phyloP scores from a whole-genome alignment of 2,329 filamentous ascomycete species.

The Clonostachys chloroleuca region DNA sequence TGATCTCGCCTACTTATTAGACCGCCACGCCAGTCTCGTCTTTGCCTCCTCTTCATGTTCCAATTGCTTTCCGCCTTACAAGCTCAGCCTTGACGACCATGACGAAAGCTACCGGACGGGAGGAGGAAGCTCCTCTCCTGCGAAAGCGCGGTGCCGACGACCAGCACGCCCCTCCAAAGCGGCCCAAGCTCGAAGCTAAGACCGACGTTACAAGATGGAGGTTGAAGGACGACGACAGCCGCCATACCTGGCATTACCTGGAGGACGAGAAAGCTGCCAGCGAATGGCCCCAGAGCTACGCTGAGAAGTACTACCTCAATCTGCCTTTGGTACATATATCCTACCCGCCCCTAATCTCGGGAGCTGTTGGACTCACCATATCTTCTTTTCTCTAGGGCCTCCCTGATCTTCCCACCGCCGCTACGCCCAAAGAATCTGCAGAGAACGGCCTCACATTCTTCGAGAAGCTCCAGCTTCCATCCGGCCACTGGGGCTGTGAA shows the following conservation, averaged over 20 bases:
- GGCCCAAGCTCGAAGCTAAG: slow-evolving; percentile 43
- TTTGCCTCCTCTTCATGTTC: too few species aligned
- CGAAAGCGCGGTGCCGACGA: slow-evolving; percentile 33
- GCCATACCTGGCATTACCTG: slow-evolving; percentile 94
- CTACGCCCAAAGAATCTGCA: slow-evolving; percentile 71
- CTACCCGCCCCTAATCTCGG: too few species aligned
- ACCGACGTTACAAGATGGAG: slow-evolving; percentile 86
- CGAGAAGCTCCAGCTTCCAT: slow-evolving; percentile 79
- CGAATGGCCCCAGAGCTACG: slow-evolving; percentile 78
- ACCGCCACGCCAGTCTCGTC: too few species aligned
- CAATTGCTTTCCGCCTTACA: too few species aligned
- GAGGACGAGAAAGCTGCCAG: slow-evolving; percentile 65
- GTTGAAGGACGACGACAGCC: slow-evolving; percentile 73
- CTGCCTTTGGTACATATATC: slow-evolving; percentile 61
- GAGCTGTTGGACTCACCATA: slow-evolving; percentile 2
- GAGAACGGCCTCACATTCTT: slow-evolving; percentile 85
- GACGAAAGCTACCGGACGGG: not conserved
- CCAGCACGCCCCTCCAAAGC: slow-evolving; percentile 32
- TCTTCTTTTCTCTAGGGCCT: slow-evolving; percentile 51
- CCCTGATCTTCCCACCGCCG: slow-evolving; percentile 65
- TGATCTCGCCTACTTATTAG: too few species aligned
- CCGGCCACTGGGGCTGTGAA: slow-evolving; percentile 94
- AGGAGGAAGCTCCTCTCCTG: not conserved
- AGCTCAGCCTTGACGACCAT: not conserved
- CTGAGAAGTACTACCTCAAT: slow-evolving; percentile 88